These are phyloP conservation scores for Asparagopsis taxiformis DNA, from an alignment of 31 red algal genomes.

Conservation along the genomic window DNA sequence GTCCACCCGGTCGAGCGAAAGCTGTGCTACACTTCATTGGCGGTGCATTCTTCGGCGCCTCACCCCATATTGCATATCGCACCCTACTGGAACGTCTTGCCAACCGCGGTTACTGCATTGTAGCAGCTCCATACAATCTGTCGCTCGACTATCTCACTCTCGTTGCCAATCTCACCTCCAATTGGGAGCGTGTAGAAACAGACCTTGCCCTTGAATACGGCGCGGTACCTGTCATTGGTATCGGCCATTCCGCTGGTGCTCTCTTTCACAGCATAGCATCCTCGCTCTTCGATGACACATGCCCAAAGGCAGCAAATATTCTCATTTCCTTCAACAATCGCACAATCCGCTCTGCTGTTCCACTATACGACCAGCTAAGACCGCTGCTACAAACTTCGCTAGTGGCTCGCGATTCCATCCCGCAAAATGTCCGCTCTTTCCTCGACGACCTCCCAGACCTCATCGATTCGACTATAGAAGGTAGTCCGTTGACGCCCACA, in stretches of 20 bases:
- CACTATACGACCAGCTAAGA: slow-evolving; percentile 42
- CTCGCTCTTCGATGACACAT: slow-evolving; percentile 65
- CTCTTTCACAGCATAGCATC: slow-evolving; percentile 59
- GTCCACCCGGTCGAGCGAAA: slow-evolving; percentile 23
- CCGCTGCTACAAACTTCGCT: neutral
- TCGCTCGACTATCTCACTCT: slow-evolving; percentile 63
- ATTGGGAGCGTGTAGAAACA: slow-evolving; percentile 54
- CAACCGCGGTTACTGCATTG: slow-evolving; percentile 60
- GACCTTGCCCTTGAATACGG: slow-evolving; percentile 67
- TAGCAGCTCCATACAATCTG: slow-evolving; percentile 74
- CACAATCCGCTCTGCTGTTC: slow-evolving; percentile 64
- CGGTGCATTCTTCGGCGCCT: slow-evolving; percentile 81
- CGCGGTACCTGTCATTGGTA: slow-evolving; percentile 78
- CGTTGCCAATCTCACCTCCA: slow-evolving; percentile 30
- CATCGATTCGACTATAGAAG: slow-evolving; percentile 26
- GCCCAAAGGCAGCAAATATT: slow-evolving; percentile 50
- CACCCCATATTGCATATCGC: slow-evolving; percentile 73
- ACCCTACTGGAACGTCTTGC: slow-evolving; percentile 53
- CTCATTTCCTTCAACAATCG: slow-evolving; percentile 84
- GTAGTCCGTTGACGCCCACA: neutral
- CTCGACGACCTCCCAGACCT: slow-evolving; percentile 18
- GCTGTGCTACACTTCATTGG: slow-evolving; percentile 92
- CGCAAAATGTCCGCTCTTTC: neutral
- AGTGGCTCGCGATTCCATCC: neutral
- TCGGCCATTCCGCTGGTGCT: slow-evolving; percentile 77